Evolutionary conservation across 1,139 yeast genomes (phyloP).

Genomic region (Magnusiomyces fungicola): DNA sequence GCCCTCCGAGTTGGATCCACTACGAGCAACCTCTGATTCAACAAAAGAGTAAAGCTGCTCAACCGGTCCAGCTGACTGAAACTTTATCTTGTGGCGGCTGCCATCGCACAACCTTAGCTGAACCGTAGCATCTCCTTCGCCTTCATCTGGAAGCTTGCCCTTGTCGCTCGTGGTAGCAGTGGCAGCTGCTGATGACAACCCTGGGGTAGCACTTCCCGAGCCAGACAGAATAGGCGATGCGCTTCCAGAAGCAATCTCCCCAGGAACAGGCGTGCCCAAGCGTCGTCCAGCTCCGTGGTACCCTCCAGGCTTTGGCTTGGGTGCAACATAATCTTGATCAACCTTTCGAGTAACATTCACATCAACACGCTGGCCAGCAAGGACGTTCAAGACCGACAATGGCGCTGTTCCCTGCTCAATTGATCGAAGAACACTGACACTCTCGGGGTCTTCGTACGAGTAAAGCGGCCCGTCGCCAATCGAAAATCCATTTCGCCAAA

Average conservation of each 20-base stretch:
- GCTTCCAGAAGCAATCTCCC: conserved; percentile 37
- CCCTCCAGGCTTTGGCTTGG: conserved; percentile 62
- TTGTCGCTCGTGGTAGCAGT: conserved; percentile 13
- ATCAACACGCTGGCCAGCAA: conserved; percentile 92
- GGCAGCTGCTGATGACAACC: conserved; percentile 17
- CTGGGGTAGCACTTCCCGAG: conserved; percentile 19
- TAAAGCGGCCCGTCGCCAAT: conserved; percentile 84
- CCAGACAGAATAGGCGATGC: conserved; percentile 26
- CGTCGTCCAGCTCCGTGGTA: conserved; percentile 82
- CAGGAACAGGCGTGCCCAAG: conserved; percentile 84
- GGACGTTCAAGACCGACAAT: conserved; percentile 69
- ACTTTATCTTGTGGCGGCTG: conserved; percentile 54
- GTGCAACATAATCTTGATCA: conserved; percentile 75
- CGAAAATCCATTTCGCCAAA: conserved; percentile 95
- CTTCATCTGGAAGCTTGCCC: conserved; percentile 28
- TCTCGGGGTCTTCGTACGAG: conserved; percentile 86
- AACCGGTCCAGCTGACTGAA: conserved; percentile 62
- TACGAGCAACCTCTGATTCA: neutral
- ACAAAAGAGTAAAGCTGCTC: conserved; percentile 65
- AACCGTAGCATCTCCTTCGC: conserved; percentile 63
- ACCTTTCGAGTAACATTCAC: conserved; percentile 75
- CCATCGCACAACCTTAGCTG: conserved; percentile 88
- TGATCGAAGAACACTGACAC: conserved; percentile 67
- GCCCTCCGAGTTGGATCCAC: conserved; percentile 23
- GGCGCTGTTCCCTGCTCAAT: conserved; percentile 92